phyloP scores from a whole-genome alignment of 2,329 filamentous ascomycete species.

The Bipolaris oryzae region DNA sequence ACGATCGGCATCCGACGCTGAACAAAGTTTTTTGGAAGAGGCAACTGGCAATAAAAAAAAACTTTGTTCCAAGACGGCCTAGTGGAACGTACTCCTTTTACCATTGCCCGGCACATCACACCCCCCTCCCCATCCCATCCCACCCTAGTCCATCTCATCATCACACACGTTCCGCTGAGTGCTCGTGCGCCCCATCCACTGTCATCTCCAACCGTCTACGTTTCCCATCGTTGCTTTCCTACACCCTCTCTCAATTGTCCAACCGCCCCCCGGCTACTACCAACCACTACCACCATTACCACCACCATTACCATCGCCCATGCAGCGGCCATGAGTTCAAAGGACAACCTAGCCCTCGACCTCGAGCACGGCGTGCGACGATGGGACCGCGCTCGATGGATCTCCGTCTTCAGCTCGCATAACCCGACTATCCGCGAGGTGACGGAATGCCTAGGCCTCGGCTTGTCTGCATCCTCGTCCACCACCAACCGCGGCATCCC shows the following conservation, averaged over 20 bases:
- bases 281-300: conserved; percentile 4
- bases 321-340: conserved; percentile 41
- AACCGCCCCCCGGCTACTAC: conserved; percentile 5
- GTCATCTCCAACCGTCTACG: conserved; percentile 26
- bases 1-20: conserved; percentile 34
- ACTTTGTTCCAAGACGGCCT: conserved; percentile 33
- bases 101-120: conserved; percentile 32
- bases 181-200: conserved; percentile 27
- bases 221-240: conserved; percentile 16
- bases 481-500: conserved; percentile 48
- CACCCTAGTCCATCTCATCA: too few species aligned
- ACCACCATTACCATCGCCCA: conserved; percentile 6
- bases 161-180: conserved; percentile 23
- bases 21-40: conserved; percentile 30
- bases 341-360: conserved; percentile 39
- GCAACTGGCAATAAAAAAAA: conserved; percentile 33
- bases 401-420: conserved; percentile 47
- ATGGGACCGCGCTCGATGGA: conserved; percentile 45
- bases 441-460: conserved; percentile 45
- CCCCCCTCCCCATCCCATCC: conserved; percentile 19
- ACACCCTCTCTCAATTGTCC: neutral
- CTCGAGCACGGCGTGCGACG: conserved; percentile 41
- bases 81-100: conserved; percentile 39
- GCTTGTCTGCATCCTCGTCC: conserved; percentile 42
- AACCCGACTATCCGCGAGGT: conserved; percentile 48